These are phyloP conservation scores for Russula sp. DNA, from an alignment of 768 basidiomycete genomes.

Conservation along the genomic window DNA sequence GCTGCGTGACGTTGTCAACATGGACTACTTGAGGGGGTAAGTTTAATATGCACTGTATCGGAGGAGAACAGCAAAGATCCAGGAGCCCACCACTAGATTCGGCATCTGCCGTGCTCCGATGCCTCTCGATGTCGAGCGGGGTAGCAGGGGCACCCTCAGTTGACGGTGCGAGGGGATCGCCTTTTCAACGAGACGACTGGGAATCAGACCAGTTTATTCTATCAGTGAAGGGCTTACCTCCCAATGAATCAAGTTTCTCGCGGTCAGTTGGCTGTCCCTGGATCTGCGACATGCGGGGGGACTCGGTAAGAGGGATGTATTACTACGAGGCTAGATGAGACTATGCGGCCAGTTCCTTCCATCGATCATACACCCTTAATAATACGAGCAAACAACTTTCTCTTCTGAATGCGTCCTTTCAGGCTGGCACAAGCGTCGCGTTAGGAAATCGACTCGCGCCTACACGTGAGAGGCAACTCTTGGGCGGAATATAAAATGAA, in stretches of 20 bases:
- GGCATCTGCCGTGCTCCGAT: slow-evolving; percentile 64
- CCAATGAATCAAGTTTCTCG: slow-evolving; percentile 75
- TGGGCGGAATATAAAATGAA: too few species aligned
- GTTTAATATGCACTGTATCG: background rate
- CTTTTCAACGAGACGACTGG: slow-evolving; percentile 33
- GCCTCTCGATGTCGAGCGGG: slow-evolving; percentile 61
- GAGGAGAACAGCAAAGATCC: background rate
- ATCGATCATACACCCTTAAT: too few species aligned
- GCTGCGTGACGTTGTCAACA: slow-evolving; percentile 60
- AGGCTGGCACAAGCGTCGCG: too few species aligned
- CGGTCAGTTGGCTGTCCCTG: slow-evolving; percentile 57
- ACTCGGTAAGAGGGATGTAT: too few species aligned
- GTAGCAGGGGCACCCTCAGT: slow-evolving; percentile 49
- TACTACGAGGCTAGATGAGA: too few species aligned
- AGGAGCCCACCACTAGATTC: slow-evolving; percentile 56
- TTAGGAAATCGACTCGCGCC: too few species aligned
- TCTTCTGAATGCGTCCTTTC: too few species aligned
- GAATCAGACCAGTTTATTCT: slow-evolving; percentile 12
- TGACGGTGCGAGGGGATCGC: slow-evolving; percentile 58
- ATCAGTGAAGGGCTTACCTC: slow-evolving; percentile 42
- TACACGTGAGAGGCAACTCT: too few species aligned
- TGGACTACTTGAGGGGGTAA: slow-evolving; percentile 38
- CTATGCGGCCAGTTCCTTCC: too few species aligned
- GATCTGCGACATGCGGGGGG: too few species aligned
- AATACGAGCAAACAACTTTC: too few species aligned